Evolutionary conservation across 352 stramenopile genomes (phyloP), one percentile per base, ranked within the genome.

Genomic region (Globisporangium ultimum): DNA sequence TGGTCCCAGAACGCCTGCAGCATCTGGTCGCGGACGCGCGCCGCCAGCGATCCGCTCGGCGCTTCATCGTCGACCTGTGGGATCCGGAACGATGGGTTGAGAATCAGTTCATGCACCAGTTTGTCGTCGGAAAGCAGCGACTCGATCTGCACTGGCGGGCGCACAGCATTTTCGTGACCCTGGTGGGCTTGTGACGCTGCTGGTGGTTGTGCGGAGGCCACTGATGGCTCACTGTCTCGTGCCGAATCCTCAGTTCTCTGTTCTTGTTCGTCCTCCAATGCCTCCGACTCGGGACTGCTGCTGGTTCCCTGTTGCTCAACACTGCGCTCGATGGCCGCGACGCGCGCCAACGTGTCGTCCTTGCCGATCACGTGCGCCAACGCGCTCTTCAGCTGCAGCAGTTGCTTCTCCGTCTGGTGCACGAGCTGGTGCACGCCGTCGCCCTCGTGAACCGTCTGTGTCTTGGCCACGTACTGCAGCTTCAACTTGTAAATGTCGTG

Each of bases 1-100:
- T 80, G 77, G 47, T 89, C 80, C 83, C 83, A 93, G 41, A 89
- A 93, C 1, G 79, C 83, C 48, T 76, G 70, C 1, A 71, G 67
- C 78, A 90, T 92, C 5, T 74, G 70, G 42, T 69, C 53, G 9
- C 68, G 76, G 4, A 90, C 67, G 18, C 76, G 67, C 12, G 71
- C 62, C 17, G 67, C 64, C 46, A 88, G 57, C 2, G 71, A 69
- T 18, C n/a, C 42, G n/a, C 3, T 22, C 10, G 41, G 3, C 64
- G 40, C 22, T 48, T 67, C 42, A 22, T 61, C 45, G 4, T 28
- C 47, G 11, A 34, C 22, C 9, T 11, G 55, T 20, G 65, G 59
- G 1, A 91, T 58, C 22, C 79, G 69, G 43, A 87, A 89, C 21
- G 70, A 55, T 0, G 83, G 83, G 58, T 93, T 88, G 54, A 91